Evolutionary conservation across 1,284 basidiomycete genomes (phyloP).

Genomic region (Cystobasidiaceae sp.): DNA sequence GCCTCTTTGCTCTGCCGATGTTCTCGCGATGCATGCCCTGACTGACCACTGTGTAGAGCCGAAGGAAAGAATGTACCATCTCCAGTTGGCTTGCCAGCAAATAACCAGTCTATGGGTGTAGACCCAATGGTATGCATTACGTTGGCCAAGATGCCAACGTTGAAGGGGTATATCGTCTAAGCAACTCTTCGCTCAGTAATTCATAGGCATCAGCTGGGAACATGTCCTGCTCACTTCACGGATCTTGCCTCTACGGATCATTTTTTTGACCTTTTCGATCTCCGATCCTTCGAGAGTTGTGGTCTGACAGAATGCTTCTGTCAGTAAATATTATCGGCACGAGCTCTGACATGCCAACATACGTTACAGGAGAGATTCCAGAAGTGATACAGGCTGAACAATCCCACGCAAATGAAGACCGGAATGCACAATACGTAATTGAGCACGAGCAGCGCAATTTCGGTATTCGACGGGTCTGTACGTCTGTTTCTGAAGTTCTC

Average conservation of each 20-base stretch:
- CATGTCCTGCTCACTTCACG: slow-evolving; percentile 62
- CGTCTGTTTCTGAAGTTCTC: slow-evolving; percentile 10
- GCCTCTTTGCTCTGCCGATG: too few species aligned
- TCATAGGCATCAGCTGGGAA: too few species aligned
- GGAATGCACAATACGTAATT: slow-evolving; percentile 83
- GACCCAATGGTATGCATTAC: slow-evolving; percentile 68
- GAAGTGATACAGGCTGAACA: slow-evolving; percentile 74
- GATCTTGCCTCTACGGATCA: slow-evolving; percentile 79
- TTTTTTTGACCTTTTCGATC: slow-evolving; percentile 84
- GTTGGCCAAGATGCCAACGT: slow-evolving; percentile 69
- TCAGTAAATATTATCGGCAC: not conserved
- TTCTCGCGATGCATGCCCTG: too few species aligned
- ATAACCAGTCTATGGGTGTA: slow-evolving; percentile 74
- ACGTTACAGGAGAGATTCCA: slow-evolving; percentile 68
- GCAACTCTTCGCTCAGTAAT: not conserved
- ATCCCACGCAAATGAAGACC: slow-evolving; percentile 76
- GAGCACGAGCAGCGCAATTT: slow-evolving; percentile 66
- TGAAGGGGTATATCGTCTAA: slow-evolving; percentile 84
- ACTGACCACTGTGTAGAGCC: slow-evolving; percentile 70
- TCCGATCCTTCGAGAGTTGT: slow-evolving; percentile 98
- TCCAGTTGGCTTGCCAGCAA: slow-evolving; percentile 61
- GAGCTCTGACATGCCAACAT: not conserved
- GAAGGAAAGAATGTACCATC: slow-evolving; percentile 73
- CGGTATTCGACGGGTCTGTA: slow-evolving; percentile 15
- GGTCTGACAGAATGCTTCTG: slow-evolving; percentile 45